Evolutionary conservation across 2,329 filamentous ascomycete genomes (phyloP).

Genomic region (Colletotrichum lindemuthianum): DNA sequence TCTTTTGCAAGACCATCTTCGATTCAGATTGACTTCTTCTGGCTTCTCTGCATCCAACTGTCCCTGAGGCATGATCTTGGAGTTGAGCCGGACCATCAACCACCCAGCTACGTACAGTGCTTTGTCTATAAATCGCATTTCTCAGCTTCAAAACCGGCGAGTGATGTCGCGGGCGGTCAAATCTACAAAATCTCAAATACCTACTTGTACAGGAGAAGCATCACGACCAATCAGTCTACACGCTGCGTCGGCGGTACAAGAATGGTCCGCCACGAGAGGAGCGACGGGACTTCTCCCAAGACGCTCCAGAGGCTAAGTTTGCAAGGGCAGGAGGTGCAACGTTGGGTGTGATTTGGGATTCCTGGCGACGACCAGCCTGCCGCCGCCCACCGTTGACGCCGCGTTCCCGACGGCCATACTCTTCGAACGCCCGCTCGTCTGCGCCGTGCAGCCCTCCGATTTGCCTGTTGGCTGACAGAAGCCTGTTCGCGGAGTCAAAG

Average conservation of each 20-base stretch:
- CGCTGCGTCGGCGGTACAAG: too few relatives aligned
- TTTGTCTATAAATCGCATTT: too few relatives aligned
- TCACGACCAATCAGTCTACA: too few relatives aligned
- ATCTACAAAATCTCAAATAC: too few relatives aligned
- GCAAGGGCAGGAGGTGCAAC: neutral
- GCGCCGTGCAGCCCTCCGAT: slow-evolving; percentile 34
- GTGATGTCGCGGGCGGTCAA: too few relatives aligned
- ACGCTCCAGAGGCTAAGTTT: too few relatives aligned
- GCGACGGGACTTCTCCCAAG: neutral
- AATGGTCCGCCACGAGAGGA: neutral
- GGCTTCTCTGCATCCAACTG: neutral
- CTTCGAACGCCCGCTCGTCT: slow-evolving; percentile 37
- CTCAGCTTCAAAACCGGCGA: too few relatives aligned
- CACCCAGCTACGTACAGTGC: too few relatives aligned
- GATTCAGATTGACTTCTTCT: slow-evolving; percentile 2
- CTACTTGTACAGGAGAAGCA: too few relatives aligned
- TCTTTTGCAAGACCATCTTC: slow-evolving; percentile 15
- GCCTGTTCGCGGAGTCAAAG: slow-evolving; percentile 27
- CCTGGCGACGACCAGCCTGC: slow-evolving; percentile 33
- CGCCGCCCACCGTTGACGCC: slow-evolving; percentile 28
- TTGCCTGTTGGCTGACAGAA: slow-evolving; percentile 32
- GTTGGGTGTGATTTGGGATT: slow-evolving; percentile 19
- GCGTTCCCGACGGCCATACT: slow-evolving; percentile 24
- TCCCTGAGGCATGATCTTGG: too few relatives aligned
- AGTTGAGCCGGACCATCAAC: too few relatives aligned